Percentiles rank a stretch among this genome's conserved stretches.
Evolutionary conservation across 768 basidiomycete species (phyloP).

Genomic region (Leucosporidium creatinivorum): DNA sequence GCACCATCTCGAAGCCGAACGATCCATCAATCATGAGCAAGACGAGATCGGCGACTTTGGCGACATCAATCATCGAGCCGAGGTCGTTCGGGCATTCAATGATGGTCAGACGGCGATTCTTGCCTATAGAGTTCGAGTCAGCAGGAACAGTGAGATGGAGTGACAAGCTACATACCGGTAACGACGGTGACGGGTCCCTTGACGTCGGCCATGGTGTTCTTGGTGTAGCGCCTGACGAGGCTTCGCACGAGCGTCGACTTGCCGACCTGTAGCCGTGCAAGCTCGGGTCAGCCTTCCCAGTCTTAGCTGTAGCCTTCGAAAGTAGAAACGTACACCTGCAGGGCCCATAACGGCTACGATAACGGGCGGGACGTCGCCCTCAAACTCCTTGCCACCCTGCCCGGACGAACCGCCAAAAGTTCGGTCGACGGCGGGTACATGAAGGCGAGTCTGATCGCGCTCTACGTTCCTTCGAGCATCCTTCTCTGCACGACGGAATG

Average conservation of each 20-base stretch:
- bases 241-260: slow-evolving; percentile 90
- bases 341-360: slow-evolving; percentile 93
- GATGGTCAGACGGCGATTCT: slow-evolving; percentile 86
- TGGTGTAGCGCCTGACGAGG: slow-evolving; percentile 83
- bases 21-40: slow-evolving; percentile 96
- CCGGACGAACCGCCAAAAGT: slow-evolving; percentile 56
- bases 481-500: slow-evolving; percentile 80
- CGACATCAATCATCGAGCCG: slow-evolving; percentile 97
- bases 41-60: slow-evolving; percentile 91
- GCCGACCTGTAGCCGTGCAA: slow-evolving; percentile 51
- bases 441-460: slow-evolving; percentile 84
- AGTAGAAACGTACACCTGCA: slow-evolving; percentile 56
- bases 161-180: slow-evolving; percentile 46
- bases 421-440: slow-evolving; percentile 90
- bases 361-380: slow-evolving; percentile 83
- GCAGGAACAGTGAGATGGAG: neutral
- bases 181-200: slow-evolving; percentile 93
- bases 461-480: slow-evolving; percentile 88
- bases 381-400: slow-evolving; percentile 45
- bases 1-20: slow-evolving; percentile 97
- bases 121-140: slow-evolving; percentile 46
- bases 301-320: neutral
- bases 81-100: slow-evolving; percentile 96
- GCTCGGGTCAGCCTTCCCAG: neutral
- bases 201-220: slow-evolving; percentile 80